Evolutionary conservation across 176 grass and related monocot species (phyloP).

Genomic region (Oryza australiensis): DNA sequence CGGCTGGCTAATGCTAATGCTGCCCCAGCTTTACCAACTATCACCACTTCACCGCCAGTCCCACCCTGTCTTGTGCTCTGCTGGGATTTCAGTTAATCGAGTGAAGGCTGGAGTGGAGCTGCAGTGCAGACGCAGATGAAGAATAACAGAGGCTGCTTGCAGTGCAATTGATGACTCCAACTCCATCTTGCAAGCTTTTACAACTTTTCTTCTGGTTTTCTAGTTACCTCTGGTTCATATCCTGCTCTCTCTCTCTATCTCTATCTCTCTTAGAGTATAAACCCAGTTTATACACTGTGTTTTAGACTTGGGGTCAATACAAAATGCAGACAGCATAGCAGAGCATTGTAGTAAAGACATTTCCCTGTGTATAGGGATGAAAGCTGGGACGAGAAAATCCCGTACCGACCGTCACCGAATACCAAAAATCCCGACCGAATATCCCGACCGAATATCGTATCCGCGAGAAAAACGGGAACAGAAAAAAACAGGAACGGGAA

Average conservation of each 20-base stretch:
- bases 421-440: too few species aligned
- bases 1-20: background rate
- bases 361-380: too few species aligned
- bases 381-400: too few species aligned
- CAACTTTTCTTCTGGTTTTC: background rate
- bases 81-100: background rate
- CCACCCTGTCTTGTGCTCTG: background rate
- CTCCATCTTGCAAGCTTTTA: slow-evolving; percentile 13
- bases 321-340: background rate
- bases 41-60: background rate
- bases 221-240: background rate
- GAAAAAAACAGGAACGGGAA: too few species aligned
- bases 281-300: background rate
- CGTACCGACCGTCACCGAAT: too few species aligned
- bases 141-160: slow-evolving; percentile 1
- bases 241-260: background rate
- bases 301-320: background rate
- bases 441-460: too few species aligned
- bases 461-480: too few species aligned
- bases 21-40: background rate
- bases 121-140: background rate
- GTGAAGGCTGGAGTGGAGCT: background rate
- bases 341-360: too few species aligned
- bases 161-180: slow-evolving; percentile 17
- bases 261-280: too few species aligned